Base-by-base conservation (phyloP, 2,329 filamentous ascomycete genomes). In the Lachnellula subtilissima region DNA sequence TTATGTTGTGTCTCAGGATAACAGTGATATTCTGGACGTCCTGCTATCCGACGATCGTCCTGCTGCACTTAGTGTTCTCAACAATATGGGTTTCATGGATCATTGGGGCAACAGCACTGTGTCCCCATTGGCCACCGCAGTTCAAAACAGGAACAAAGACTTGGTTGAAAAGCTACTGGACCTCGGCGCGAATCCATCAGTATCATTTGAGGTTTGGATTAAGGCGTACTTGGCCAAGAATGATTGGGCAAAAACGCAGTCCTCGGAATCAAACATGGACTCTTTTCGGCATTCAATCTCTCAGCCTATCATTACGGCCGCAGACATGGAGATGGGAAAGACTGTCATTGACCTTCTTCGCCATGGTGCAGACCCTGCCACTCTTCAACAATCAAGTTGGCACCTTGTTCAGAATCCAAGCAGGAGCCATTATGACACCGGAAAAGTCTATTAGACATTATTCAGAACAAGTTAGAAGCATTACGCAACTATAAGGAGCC, bases 281-380 rank as follows among this genome's bases (percentile, higher is more conserved):
- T 62, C 64, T 0, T 89, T 84, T 67, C 69, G 75, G 3, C 57
- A 69, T 5, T 67, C 63, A 1, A 66, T 80, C 11, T 75, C 81
- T 53, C 89, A 93, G 65, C 89, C 90, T 0, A 72, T 94, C 14
- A 75, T 91, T 9, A 56, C 77, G 3, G 89, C 90, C 2, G 71
- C 80, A 3, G 14, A 78, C 72, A 66, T 70, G 7, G 78, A 82
- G 64, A 56, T 84, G 65, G 70, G 73, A n/a, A 72, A 76, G 0
- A 67, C 84, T 5, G 54, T 66, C 11, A 45, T 61, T 19, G 73
- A 79, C 42, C 76, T 95, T 2, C 68, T 95, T 1, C 73, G 81
- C 15, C 74, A 74, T 15, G 88, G 88, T 1, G 87, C 80, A 3
- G 80, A 92, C 69, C 78, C 84, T 0, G 89, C 88, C 59, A 76